phyloP scores from a whole-genome alignment of 257 asterid species.

The Przewalskia tangutica region DNA sequence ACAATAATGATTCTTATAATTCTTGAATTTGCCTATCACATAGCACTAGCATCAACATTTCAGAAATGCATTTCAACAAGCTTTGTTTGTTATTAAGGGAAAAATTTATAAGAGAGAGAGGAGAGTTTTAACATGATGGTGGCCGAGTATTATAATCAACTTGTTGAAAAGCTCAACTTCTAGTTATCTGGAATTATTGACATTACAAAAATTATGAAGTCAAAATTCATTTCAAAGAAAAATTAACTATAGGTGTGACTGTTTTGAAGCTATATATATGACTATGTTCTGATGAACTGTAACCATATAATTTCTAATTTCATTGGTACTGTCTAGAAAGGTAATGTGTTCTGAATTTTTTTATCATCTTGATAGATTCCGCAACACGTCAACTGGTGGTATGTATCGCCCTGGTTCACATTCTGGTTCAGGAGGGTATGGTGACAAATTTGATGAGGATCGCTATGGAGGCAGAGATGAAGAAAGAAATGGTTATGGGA shows the following conservation, averaged over 20 bases:
- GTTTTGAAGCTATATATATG: neutral
- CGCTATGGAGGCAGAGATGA: slow-evolving; percentile 77
- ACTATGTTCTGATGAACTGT: neutral
- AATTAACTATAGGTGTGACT: neutral
- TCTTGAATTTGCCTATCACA: neutral
- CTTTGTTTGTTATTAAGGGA: neutral
- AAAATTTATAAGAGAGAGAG: neutral
- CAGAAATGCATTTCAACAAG: neutral
- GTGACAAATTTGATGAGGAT: slow-evolving; percentile 74
- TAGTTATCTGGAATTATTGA: neutral
- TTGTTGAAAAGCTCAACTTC: neutral
- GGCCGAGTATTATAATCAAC: neutral
- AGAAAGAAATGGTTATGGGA: slow-evolving; percentile 20
- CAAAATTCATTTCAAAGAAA: neutral
- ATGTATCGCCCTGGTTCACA: slow-evolving; percentile 72
- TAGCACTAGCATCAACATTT: neutral
- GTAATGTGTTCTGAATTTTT: neutral
- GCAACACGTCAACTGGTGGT: slow-evolving; percentile 52
- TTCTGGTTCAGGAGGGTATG: slow-evolving; percentile 51
- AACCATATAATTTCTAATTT: neutral
- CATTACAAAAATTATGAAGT: neutral
- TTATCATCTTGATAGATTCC: slow-evolving; percentile 42
- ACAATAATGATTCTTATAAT: neutral
- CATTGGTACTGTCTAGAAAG: neutral
- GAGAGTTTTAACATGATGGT: no score